Conservation (phyloP, 495 filamentous ascomycete species). For the Opeltia flavorubescens region DNA sequence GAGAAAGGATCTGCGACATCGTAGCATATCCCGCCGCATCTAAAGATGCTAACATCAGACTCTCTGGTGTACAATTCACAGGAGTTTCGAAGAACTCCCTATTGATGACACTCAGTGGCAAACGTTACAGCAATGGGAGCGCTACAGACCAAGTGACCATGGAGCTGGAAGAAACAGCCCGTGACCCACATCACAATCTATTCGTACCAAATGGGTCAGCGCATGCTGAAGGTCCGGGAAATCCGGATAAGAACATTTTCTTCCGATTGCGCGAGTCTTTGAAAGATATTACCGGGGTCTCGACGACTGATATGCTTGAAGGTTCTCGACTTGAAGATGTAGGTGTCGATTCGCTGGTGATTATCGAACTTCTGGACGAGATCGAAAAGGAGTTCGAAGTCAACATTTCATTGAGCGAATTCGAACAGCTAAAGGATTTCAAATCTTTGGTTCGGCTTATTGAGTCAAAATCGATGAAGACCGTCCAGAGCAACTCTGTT, state of each 20-base stretch:
- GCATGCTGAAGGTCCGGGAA: no score
- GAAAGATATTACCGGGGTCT: slow-evolving; percentile 17
- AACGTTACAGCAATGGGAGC: no score
- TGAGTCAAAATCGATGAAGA: not conserved
- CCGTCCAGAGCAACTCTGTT: not conserved
- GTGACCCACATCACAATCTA: no score
- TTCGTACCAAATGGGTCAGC: no score
- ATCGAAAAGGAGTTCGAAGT: slow-evolving; percentile 16
- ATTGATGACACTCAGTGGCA: no score
- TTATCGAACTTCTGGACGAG: slow-evolving; percentile 26
- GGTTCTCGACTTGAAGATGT: slow-evolving; percentile 18
- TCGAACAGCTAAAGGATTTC: not conserved
- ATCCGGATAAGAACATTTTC: not conserved
- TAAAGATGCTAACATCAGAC: slow-evolving; percentile 13
- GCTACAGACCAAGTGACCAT: not conserved
- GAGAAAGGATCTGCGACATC: slow-evolving; percentile 17
- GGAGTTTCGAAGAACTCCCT: not conserved
- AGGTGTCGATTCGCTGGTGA: slow-evolving; percentile 31
- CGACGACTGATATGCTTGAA: slow-evolving; percentile 9
- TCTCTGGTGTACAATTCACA: slow-evolving; percentile 22
- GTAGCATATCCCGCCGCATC: slow-evolving; percentile 18
- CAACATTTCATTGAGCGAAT: not conserved
- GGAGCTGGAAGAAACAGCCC: no score
- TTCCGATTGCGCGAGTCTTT: slow-evolving; percentile 10
- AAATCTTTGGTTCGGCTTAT: no score